Base-by-base conservation (phyloP, 208 protist species). In the Tetramitus jugosus region DNA sequence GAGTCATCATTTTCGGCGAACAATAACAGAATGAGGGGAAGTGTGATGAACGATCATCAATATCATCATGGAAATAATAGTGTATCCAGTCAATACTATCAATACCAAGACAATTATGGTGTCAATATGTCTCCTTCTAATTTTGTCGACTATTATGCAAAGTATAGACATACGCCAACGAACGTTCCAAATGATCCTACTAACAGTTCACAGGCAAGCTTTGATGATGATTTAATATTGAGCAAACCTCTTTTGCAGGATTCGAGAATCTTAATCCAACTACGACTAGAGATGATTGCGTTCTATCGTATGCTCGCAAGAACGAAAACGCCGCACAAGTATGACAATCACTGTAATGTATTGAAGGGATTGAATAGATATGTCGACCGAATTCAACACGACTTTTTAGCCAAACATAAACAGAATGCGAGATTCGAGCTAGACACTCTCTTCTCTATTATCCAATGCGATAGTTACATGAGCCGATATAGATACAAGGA, bases 281-380 rank as follows among this genome's bases (percentile, higher is more conserved):
- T 71, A 49, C 0, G 65, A 33, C 35, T 49, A 49, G 65, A 71
- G 49, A 71, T 71, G 26, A 71, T 71, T 71, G 65, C 35, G 3
- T 71, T 71, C 35, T 71, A 71, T 71, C 26, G 65, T 29, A 71
- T 71, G 17, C 8, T 71, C 3, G 43, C 65, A 23, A 71, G 65
- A 71, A 62, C 4, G 3, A 71, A 71, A 33, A 14, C 17, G 13
- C 10, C 39, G 33, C 65, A 35, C 4, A 71, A 71, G 35, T 49
- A 35, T 49, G 65, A 71, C 33, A 71, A 71, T 49, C 49, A 49
- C 33, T 29, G 26, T 3, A 71, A 29, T 49, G 49, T 71, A 37
- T 35, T 71, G 0, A 49, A 42, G 29, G 35, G 35, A 37, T 49
- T 71, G 31, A 40, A 8, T 71, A 71, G 49, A 71, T 49, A 49